Conservation (phyloP, 2,329 filamentous ascomycete species). For the Diaporthe humulicola region DNA sequence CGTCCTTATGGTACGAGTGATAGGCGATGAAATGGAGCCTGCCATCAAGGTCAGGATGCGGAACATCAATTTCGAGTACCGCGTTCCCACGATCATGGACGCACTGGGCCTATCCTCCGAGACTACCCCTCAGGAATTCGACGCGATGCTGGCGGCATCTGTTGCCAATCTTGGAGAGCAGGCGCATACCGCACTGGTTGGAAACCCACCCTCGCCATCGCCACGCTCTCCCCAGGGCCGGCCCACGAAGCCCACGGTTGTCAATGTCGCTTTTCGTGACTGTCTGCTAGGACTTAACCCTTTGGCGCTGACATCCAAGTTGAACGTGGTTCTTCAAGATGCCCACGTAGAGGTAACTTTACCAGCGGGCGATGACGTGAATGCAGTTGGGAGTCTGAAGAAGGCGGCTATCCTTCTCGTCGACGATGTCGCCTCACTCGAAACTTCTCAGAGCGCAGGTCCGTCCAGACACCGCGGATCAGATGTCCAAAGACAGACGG, state of each 20-base stretch:
- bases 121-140: constrained; percentile 78
- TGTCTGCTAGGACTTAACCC: constrained; percentile 90
- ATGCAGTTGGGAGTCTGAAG: constrained; percentile 76
- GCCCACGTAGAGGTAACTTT: constrained; percentile 78
- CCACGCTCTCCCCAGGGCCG: constrained; percentile 43
- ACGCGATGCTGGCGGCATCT: constrained; percentile 81
- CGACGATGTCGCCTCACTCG: constrained; percentile 73
- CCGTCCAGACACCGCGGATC: constrained; percentile 51
- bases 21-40: constrained; percentile 95
- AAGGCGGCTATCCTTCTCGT: constrained; percentile 88
- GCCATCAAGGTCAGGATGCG: constrained; percentile 89
- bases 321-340: constrained; percentile 83
- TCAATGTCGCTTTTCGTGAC: constrained; percentile 84
- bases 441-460: constrained; percentile 56
- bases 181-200: constrained; percentile 63
- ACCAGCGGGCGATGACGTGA: constrained; percentile 74
- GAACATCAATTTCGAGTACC: constrained; percentile 89
- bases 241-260: constrained; percentile 68
- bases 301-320: constrained; percentile 79
- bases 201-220: constrained; percentile 42
- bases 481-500: constrained; percentile 53
- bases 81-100: constrained; percentile 85
- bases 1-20: constrained; percentile 88
- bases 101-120: constrained; percentile 78
- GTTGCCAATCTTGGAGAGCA: constrained; percentile 81